Conservation (phyloP, 1,284 basidiomycete genomes). For the Pascua guehoae region DNA sequence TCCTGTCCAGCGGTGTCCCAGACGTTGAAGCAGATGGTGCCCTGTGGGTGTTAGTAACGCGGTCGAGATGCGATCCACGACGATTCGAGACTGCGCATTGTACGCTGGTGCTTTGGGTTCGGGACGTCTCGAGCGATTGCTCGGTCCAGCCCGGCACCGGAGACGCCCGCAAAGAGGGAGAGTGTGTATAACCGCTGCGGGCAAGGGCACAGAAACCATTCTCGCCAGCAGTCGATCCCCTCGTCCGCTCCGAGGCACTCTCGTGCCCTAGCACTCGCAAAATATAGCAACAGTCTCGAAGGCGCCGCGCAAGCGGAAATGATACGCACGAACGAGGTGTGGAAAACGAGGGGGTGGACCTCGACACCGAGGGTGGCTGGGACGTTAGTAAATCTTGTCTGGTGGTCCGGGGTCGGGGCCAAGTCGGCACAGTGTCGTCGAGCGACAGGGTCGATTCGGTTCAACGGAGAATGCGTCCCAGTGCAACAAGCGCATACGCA, state of each 20-base stretch:
- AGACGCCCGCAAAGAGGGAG: no score
- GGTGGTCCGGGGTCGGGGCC: not conserved
- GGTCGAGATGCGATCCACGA: not conserved
- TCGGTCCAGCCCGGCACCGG: no score
- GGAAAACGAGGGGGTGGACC: constrained; percentile 93
- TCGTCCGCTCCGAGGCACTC: no score
- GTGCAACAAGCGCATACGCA: constrained; percentile 46
- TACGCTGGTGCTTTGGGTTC: not conserved
- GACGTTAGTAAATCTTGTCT: constrained; percentile 4
- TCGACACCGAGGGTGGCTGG: constrained; percentile 98
- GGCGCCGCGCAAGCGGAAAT: no score
- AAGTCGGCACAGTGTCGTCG: no score
- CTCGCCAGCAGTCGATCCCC: no score
- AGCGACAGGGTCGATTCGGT: not conserved
- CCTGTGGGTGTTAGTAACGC: constrained; percentile 42
- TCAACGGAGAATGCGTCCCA: not conserved
- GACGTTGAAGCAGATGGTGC: constrained; percentile 98
- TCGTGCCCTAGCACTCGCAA: no score
- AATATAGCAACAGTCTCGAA: no score
- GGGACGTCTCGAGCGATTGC: no score
- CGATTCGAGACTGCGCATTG: not conserved
- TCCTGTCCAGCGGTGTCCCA: constrained; percentile 99
- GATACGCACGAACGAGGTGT: constrained; percentile 74
- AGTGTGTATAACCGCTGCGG: no score
- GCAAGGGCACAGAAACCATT: no score